Conservation (phyloP, 2,329 filamentous ascomycete genomes). For the Capronia coronata region DNA sequence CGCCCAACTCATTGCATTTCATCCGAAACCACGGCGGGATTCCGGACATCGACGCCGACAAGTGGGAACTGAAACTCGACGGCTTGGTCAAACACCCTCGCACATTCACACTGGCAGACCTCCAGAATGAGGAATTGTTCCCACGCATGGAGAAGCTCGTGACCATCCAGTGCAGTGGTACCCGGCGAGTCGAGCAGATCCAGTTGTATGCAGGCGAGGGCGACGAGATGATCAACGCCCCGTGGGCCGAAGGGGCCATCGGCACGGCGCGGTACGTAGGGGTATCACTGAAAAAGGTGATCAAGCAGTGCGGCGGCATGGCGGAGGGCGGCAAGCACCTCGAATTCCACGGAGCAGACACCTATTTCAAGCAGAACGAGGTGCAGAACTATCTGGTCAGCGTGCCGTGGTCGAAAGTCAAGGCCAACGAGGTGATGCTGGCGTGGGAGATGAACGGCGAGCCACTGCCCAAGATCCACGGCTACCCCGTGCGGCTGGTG, state of each 20-base stretch:
- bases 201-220: slow-evolving; percentile 59
- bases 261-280: slow-evolving; percentile 59
- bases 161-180: slow-evolving; percentile 63
- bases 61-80: slow-evolving; percentile 51
- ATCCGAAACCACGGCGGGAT: slow-evolving; percentile 68
- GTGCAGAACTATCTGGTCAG: slow-evolving; percentile 61
- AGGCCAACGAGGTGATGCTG: slow-evolving; percentile 59
- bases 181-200: slow-evolving; percentile 64
- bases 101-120: slow-evolving; percentile 51
- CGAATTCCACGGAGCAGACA: slow-evolving; percentile 64
- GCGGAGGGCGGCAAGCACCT: slow-evolving; percentile 52
- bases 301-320: slow-evolving; percentile 63
- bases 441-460: slow-evolving; percentile 68
- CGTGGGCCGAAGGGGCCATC: slow-evolving; percentile 62
- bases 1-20: slow-evolving; percentile 57
- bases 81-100: slow-evolving; percentile 56
- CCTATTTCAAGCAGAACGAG: slow-evolving; percentile 63
- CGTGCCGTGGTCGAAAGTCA: slow-evolving; percentile 63
- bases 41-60: slow-evolving; percentile 55
- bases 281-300: slow-evolving; percentile 61
- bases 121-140: slow-evolving; percentile 55
- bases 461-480: slow-evolving; percentile 58
- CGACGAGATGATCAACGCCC: slow-evolving; percentile 49
- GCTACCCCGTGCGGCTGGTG: slow-evolving; percentile 56
- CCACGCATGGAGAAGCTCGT: slow-evolving; percentile 54